Conservation (phyloP, 2,329 filamentous ascomycete species). For the Orbilia oligospora region DNA sequence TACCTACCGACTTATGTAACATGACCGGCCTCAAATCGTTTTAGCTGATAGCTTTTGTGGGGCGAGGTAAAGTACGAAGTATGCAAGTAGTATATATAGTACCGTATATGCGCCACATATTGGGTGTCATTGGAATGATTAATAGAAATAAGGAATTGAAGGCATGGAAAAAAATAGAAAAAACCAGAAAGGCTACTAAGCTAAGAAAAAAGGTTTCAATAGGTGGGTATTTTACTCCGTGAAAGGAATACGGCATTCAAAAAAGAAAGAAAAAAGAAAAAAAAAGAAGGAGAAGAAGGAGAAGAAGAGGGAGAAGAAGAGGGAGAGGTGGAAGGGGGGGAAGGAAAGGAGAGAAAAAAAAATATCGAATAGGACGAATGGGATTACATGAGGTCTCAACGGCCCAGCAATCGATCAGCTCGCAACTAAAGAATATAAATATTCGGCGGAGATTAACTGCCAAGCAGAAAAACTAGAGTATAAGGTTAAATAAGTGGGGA, state of each 20-base stretch:
- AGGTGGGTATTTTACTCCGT: constrained; percentile 19
- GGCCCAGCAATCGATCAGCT: neutral
- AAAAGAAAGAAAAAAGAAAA: neutral
- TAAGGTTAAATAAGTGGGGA: constrained; percentile 1
- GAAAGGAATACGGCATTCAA: neutral
- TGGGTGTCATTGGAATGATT: neutral
- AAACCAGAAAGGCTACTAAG: neutral
- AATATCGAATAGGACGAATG: no score
- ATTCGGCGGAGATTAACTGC: neutral
- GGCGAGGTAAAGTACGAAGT: neutral
- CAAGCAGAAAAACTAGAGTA: neutral
- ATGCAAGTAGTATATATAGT: no score
- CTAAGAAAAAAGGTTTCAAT: neutral
- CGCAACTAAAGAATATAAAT: neutral
- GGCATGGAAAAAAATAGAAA: neutral
- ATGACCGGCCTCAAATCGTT: no score
- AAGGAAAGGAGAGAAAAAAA: neutral
- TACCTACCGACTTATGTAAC: neutral
- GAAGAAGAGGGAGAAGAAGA: neutral
- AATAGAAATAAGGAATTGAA: neutral
- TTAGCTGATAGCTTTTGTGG: neutral
- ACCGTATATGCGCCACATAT: no score
- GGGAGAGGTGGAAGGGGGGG: neutral
- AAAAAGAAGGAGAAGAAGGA: neutral
- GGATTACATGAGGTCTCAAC: neutral